A percentile compares a stretch with the other conserved stretches of the same genome.
These are phyloP conservation scores for Pseudogymnoascus sp. DNA, from an alignment of 2,329 filamentous ascomycete genomes.

Conservation along the genomic window DNA sequence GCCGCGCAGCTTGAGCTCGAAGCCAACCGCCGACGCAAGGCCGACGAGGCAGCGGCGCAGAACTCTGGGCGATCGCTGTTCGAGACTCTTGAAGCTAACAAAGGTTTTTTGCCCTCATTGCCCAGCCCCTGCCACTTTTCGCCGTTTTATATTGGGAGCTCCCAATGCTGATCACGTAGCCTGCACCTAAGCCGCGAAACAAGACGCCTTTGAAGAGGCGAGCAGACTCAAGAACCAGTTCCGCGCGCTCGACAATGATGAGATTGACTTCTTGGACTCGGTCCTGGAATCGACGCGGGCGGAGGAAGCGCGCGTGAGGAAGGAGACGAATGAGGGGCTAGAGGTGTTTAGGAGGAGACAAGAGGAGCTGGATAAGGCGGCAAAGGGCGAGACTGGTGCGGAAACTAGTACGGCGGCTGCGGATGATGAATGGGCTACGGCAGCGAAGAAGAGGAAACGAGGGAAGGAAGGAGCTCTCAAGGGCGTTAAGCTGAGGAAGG, in stretches of 20 bases:
- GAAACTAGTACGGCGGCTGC: constrained; percentile 13
- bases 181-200: constrained; percentile 57
- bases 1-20: constrained; percentile 33
- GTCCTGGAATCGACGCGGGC: constrained; percentile 42
- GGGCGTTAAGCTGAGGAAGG: constrained; percentile 27
- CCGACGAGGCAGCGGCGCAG: constrained; percentile 33
- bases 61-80: constrained; percentile 53
- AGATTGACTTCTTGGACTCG: constrained; percentile 66
- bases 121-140: neutral
- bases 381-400: constrained; percentile 15
- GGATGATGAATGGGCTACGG: constrained; percentile 31
- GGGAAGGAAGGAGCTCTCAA: constrained; percentile 29
- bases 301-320: constrained; percentile 47
- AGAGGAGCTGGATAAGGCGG: constrained; percentile 28
- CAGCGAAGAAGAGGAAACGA: constrained; percentile 34
- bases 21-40: constrained; percentile 24
- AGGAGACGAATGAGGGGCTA: constrained; percentile 52
- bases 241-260: constrained; percentile 68
- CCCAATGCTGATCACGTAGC: constrained; percentile 10
- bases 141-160: constrained; percentile 9
- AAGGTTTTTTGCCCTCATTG: constrained; percentile 43
- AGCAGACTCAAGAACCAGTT: constrained; percentile 69
- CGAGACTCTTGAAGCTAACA: constrained; percentile 74
- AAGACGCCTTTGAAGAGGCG: constrained; percentile 74
- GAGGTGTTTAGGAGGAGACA: constrained; percentile 48